Evolutionary conservation across 768 basidiomycete genomes (phyloP), one percentile per base, ranked within the genome.

Genomic region (Hygrophorus pudorinus): DNA sequence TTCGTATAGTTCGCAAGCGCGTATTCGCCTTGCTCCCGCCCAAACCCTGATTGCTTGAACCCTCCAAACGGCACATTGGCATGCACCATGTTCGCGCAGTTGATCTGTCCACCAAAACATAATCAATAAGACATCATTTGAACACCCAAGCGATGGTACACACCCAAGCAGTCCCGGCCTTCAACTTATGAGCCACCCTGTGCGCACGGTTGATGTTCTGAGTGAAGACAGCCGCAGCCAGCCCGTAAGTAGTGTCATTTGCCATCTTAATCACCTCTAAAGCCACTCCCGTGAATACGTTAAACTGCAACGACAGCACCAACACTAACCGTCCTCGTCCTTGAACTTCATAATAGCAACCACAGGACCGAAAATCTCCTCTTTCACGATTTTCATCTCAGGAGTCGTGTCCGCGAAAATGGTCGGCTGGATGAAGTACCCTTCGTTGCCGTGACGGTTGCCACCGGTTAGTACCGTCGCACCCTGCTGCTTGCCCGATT

Each of bases 201-300:
- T 93, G 63, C 0, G 86, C 89, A 20, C 82, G 73, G 51, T 73
- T 77, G 66, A 94, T 62, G 62, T 93, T 72, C 55, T 77, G 70
- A 29, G 85, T 80, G 71, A 92, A 96, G 42, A 98, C 79, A 6
- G 85, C 84, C 2, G 85, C 80, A 11, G 89, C 90, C 36, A 96
- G 76, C 46, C 93, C 93, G 60, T 92, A 94, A 17, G 70, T 55
- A 8, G 86, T 83, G 58, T 94, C 82, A 63, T 99, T 99, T 20
- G 90, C 94, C 56, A 76, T 72, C 38, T 59, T 61, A 52, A 87
- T 63, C 31, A 79, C 79, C 46, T 85, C 81, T 51, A 68, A 59
- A 31, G 63, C 74, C 28, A 17, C 18, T 18, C 47, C 34, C 31
- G 16, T n/a, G 31, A 41, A 11, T 33, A 46, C 18, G 27, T 20